phyloP scores from a whole-genome alignment of 495 filamentous ascomycete genomes.

The Penicillium paradoxum region DNA sequence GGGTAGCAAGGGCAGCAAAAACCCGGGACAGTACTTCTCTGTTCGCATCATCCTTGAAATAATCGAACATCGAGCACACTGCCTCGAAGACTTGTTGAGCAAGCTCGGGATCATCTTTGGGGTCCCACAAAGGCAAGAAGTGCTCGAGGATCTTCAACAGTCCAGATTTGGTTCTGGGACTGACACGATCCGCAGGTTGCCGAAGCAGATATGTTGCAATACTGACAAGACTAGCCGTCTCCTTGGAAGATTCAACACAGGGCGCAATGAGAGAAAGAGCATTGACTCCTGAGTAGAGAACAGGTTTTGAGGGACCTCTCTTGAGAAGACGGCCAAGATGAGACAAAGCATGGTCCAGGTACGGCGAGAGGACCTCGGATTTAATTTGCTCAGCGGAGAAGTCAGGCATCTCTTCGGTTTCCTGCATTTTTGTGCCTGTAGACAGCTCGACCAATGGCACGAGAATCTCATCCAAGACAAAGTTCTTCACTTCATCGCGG shows the following conservation, averaged over 20 bases:
- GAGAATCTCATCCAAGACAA: slow-evolving; percentile 68
- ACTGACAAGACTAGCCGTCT: slow-evolving; percentile 66
- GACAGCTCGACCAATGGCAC: slow-evolving; percentile 54
- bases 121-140: slow-evolving; percentile 61
- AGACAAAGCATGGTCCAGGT: slow-evolving; percentile 62
- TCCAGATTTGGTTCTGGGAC: slow-evolving; percentile 74
- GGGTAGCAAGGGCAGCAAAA: slow-evolving; percentile 59
- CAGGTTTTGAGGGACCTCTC: slow-evolving; percentile 63
- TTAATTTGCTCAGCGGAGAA: slow-evolving; percentile 47
- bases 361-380: slow-evolving; percentile 59
- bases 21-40: slow-evolving; percentile 67
- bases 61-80: slow-evolving; percentile 72
- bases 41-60: slow-evolving; percentile 74
- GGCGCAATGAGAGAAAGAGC: slow-evolving; percentile 69
- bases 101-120: slow-evolving; percentile 42
- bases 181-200: slow-evolving; percentile 76
- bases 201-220: slow-evolving; percentile 75
- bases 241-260: slow-evolving; percentile 61
- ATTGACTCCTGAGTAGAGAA: slow-evolving; percentile 74
- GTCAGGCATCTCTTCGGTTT: slow-evolving; percentile 49
- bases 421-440: slow-evolving; percentile 40
- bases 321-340: slow-evolving; percentile 64
- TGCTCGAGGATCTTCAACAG: slow-evolving; percentile 69
- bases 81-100: slow-evolving; percentile 55
- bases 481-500: slow-evolving; percentile 84